A percentile compares a stretch with the other conserved stretches of the same genome.
phyloP scores from a whole-genome alignment of 2,329 filamentous ascomycete species.

The Zopfia rhizophila region DNA sequence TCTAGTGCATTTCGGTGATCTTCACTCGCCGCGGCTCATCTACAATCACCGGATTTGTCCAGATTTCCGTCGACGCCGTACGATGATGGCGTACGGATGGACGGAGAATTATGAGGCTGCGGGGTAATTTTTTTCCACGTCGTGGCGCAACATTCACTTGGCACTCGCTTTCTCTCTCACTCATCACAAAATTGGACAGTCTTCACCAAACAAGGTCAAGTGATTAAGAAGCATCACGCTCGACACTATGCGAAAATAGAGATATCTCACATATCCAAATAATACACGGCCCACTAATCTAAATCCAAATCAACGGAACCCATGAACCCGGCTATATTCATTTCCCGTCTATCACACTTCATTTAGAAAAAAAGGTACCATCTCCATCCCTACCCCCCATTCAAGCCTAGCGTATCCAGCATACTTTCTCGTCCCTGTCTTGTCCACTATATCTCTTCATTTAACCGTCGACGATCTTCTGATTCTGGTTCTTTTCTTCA shows the following conservation, averaged over 20 bases:
- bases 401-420: neutral
- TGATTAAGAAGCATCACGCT: neutral
- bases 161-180: no score
- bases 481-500: neutral
- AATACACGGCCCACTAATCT: slow-evolving; percentile 6
- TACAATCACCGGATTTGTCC: slow-evolving; percentile 6
- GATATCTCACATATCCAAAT: slow-evolving; percentile 1
- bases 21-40: slow-evolving; percentile 4
- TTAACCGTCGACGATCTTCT: slow-evolving; percentile 4
- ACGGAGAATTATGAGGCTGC: slow-evolving; percentile 10
- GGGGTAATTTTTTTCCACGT: slow-evolving; percentile 2
- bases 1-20: slow-evolving; percentile 15
- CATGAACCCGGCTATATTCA: slow-evolving; percentile 25
- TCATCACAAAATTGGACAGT: neutral
- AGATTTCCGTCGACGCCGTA: slow-evolving; percentile 15
- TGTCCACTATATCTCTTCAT: no score
- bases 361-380: slow-evolving; percentile 25
- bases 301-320: slow-evolving; percentile 5
- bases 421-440: neutral
- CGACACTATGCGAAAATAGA: neutral
- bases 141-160: no score
- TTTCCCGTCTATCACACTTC: slow-evolving; percentile 9
- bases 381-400: neutral
- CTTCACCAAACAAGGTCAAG: neutral
- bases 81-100: slow-evolving; percentile 6